These are phyloP conservation scores for Candida tibetensis DNA, from an alignment of 805 yeast species.

Conservation along the genomic window DNA sequence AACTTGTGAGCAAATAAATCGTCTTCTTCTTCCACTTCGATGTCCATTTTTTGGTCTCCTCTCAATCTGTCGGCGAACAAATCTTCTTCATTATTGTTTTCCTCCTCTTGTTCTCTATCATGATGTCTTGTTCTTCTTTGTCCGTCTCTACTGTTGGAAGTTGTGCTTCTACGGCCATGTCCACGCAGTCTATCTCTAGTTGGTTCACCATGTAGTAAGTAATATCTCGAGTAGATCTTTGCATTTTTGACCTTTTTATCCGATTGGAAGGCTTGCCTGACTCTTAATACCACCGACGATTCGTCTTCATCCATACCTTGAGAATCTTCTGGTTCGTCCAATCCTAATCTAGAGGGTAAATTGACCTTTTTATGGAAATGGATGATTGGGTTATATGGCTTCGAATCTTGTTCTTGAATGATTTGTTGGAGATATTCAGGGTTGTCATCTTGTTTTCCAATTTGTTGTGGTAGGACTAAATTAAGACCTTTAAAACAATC, in stretches of 20 bases:
- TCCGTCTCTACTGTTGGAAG: slow-evolving; percentile 9
- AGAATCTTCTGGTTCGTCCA: slow-evolving; percentile 11
- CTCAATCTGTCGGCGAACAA: slow-evolving; percentile 31
- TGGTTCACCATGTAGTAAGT: slow-evolving; percentile 71
- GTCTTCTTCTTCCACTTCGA: not conserved
- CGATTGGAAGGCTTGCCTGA: slow-evolving; percentile 49
- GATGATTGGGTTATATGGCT: slow-evolving; percentile 37
- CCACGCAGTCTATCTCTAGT: slow-evolving; percentile 24
- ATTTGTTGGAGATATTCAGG: not conserved
- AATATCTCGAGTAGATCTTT: slow-evolving; percentile 57
- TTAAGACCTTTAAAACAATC: slow-evolving; percentile 39
- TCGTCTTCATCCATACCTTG: slow-evolving; percentile 39
- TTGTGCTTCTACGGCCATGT: not conserved
- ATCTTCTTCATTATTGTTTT: slow-evolving; percentile 29
- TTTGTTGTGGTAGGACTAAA: slow-evolving; percentile 13
- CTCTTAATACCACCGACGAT: slow-evolving; percentile 32
- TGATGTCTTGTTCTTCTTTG: slow-evolving; percentile 1
- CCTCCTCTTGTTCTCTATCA: slow-evolving; percentile 14
- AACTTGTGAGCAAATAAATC: slow-evolving; percentile 20
- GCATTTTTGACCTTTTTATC: slow-evolving; percentile 62
- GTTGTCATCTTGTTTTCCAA: not conserved
- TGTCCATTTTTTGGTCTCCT: not conserved
- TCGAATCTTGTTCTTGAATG: slow-evolving; percentile 40
- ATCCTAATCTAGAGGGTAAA: slow-evolving; percentile 29
- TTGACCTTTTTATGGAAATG: slow-evolving; percentile 31